Conservation (phyloP, 768 basidiomycete species). For the Lactarius vividus region DNA sequence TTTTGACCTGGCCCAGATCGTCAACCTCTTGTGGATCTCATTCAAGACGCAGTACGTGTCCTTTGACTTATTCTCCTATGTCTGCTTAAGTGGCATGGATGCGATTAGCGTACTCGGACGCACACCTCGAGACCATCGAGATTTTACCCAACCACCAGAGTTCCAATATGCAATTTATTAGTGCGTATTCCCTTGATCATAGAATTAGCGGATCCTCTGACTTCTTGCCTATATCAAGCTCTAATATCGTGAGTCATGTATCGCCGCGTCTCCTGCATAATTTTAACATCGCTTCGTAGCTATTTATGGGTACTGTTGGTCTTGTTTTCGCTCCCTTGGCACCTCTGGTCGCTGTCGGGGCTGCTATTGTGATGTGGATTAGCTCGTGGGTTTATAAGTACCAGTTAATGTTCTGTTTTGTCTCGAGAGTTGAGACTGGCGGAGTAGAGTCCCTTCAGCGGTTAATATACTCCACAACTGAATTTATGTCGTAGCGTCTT, state of each 20-base stretch:
- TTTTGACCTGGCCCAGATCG: constrained; percentile 93
- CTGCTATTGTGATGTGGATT: constrained; percentile 83
- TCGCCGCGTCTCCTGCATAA: constrained; percentile 15
- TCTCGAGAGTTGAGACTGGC: constrained; percentile 88
- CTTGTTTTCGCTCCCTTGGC: constrained; percentile 94
- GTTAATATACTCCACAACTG: not conserved
- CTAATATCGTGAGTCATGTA: constrained; percentile 51
- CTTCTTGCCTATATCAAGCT: constrained; percentile 35
- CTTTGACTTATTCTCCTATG: not conserved
- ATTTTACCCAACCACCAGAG: constrained; percentile 87
- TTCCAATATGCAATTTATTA: constrained; percentile 87
- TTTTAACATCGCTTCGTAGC: constrained; percentile 38
- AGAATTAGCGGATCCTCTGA: constrained; percentile 7
- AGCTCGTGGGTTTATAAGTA: constrained; percentile 92
- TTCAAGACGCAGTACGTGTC: constrained; percentile 73
- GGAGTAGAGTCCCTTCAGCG: constrained; percentile 57
- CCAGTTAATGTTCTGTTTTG: constrained; percentile 91
- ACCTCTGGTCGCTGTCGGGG: constrained; percentile 82
- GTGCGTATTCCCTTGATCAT: constrained; percentile 42
- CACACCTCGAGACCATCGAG: constrained; percentile 85
- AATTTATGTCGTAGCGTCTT: constrained; percentile 54
- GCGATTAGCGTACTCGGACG: constrained; percentile 68
- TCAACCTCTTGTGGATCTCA: constrained; percentile 85
- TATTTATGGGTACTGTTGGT: constrained; percentile 92
- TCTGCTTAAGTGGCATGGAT: constrained; percentile 14